phyloP scores from a whole-genome alignment of 192 early-diverging fungal genomes.

The Entrophospora sp. region DNA sequence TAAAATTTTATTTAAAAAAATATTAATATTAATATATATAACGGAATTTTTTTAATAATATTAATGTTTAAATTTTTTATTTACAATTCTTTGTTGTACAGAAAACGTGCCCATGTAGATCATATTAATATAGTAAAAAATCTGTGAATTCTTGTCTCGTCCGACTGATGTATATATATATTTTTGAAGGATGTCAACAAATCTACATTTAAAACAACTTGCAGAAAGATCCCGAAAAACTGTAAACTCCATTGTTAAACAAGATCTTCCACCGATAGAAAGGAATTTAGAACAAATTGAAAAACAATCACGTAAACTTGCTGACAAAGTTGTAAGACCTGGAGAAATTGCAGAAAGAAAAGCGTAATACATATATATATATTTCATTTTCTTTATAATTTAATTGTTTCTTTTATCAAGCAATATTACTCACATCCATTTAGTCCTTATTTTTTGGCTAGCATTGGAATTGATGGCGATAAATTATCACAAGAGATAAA shows the following conservation, averaged over 20 bases:
- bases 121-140: too few relatives aligned
- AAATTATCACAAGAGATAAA: slow-evolving; percentile 10
- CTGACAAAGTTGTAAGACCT: slow-evolving; percentile 28
- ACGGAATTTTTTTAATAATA: too few relatives aligned
- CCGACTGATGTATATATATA: not conserved
- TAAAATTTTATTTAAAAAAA: too few relatives aligned
- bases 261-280: slow-evolving; percentile 68
- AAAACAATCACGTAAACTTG: slow-evolving; percentile 69
- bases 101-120: too few relatives aligned
- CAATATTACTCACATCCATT: not conserved
- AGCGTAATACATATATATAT: slow-evolving; percentile 28
- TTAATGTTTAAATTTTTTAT: too few relatives aligned
- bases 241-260: slow-evolving; percentile 23
- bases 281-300: slow-evolving; percentile 87
- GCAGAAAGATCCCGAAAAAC: slow-evolving; percentile 9
- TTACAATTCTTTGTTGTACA: too few relatives aligned
- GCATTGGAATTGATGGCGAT: slow-evolving; percentile 19
- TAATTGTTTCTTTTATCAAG: not conserved
- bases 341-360: slow-evolving; percentile 31
- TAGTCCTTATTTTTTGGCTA: slow-evolving; percentile 21
- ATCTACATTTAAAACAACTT: not conserved
- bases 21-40: too few relatives aligned
- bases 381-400: not conserved
- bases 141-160: not conserved
- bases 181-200: not conserved